Percentiles rank a stretch among this genome's conserved stretches.
phyloP scores from a whole-genome alignment of 805 yeast species.

The Wickerhamomyces alni region DNA sequence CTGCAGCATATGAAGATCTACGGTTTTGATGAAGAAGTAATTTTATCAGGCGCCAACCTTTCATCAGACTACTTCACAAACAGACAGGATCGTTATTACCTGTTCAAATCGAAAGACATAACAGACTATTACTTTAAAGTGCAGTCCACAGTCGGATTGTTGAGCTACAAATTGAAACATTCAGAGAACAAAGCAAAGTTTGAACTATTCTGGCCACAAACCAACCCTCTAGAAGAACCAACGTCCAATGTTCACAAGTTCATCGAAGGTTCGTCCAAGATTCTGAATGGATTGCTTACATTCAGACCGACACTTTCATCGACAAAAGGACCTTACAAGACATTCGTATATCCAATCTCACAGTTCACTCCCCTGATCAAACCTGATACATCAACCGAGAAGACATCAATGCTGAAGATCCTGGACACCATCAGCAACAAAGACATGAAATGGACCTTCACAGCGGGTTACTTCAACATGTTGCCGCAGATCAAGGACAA shows the following conservation, averaged over 20 bases:
- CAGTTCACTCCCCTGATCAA: constrained; percentile 81
- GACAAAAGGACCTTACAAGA: constrained; percentile 25
- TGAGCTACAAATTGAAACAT: constrained; percentile 63
- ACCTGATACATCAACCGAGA: constrained; percentile 75
- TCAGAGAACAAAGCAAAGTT: constrained; percentile 42
- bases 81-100: constrained; percentile 88
- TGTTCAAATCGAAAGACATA: constrained; percentile 51
- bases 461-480: constrained; percentile 96
- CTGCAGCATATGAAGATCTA: constrained; percentile 96
- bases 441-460: constrained; percentile 69
- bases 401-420: constrained; percentile 57
- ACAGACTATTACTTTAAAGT: constrained; percentile 72
- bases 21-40: constrained; percentile 87
- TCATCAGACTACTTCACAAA: constrained; percentile 90
- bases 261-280: constrained; percentile 46
- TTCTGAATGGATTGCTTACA: constrained; percentile 54
- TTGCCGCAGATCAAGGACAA: constrained; percentile 61
- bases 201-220: constrained; percentile 65
- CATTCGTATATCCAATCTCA: constrained; percentile 83
- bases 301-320: constrained; percentile 25
- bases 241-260: constrained; percentile 44
- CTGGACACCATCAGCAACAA: constrained; percentile 52
- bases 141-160: constrained; percentile 57
- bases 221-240: constrained; percentile 67
- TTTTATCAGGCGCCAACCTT: constrained; percentile 87